Base-by-base conservation (phyloP, 306 rosid species). In the Corylus americana region DNA sequence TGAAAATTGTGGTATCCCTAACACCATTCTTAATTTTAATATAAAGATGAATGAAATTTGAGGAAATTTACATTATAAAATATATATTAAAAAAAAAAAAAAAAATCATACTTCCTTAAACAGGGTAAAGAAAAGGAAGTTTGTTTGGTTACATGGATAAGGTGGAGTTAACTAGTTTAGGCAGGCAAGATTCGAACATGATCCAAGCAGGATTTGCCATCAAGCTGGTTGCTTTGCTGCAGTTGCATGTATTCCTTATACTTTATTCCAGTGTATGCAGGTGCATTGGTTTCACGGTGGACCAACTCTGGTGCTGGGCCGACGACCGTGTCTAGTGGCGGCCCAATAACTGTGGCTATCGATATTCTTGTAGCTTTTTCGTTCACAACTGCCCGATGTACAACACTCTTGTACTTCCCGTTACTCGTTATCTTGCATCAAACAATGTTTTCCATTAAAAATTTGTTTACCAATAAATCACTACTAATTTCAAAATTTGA, bases 261-360 rank as follows among this genome's bases (percentile, higher is more conserved):
- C 49, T 49, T 79, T 80, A 82, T 84, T 3, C 85, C 90, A 59
- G 66, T 47, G 39, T 86, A 84, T 11, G 88, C 85, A 42, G 90
- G 81, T 54, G 84, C 58, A 68, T 75, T 76, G 47, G 45, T 66
- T n/a, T 84, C 54, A 42, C 22, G 80, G 57, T 87, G 80, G 47
- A 86, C 13, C 17, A 90, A 37, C 80, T 87, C 87, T 4, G 82
- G 57, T 17, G 81, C 83, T 67, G 93, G 91, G 51, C 66, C 79
- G 18, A 90, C 88, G 42, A 80, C 47, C 8, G 76, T 50, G 2
- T 80, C 78, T 0, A 84, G 57, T 8, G 84, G 58, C 18, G 82
- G 87, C 11, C 87, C 77, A 44, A 39, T 49, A 49, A 58, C 55
- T 2, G 55, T 50, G 6, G 71, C 87, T 4, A 77, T 1, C 0